Evolutionary conservation across 1,139 yeast species (phyloP).

Genomic region (Lodderomyces metapsilosis): DNA sequence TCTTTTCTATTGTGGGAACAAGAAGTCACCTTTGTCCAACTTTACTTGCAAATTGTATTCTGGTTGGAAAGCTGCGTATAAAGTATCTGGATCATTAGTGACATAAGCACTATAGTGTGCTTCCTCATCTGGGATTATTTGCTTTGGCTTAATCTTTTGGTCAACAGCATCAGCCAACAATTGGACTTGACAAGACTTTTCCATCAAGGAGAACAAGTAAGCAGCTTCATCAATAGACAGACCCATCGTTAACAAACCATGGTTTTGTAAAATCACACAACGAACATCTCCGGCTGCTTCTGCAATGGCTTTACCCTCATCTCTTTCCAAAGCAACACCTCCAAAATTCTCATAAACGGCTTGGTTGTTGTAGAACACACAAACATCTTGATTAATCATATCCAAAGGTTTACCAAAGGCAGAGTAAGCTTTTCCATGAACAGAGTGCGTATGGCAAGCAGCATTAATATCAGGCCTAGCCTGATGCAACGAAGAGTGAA

Average conservation of each 20-base stretch:
- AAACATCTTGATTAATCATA: slow-evolving; percentile 77
- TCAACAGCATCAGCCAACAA: slow-evolving; percentile 42
- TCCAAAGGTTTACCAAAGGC: slow-evolving; percentile 67
- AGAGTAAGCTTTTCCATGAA: slow-evolving; percentile 71
- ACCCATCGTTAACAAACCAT: slow-evolving; percentile 75
- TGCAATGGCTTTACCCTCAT: slow-evolving; percentile 69
- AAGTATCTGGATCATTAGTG: slow-evolving; percentile 58
- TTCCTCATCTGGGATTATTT: slow-evolving; percentile 50
- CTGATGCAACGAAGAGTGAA: slow-evolving; percentile 72
- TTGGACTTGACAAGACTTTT: slow-evolving; percentile 69
- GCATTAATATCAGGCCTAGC: slow-evolving; percentile 79
- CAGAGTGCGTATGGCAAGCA: slow-evolving; percentile 78
- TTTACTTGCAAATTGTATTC: slow-evolving; percentile 25
- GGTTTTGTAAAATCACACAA: slow-evolving; percentile 69
- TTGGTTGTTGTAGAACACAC: slow-evolving; percentile 63
- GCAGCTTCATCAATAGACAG: slow-evolving; percentile 81
- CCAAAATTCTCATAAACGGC: slow-evolving; percentile 69
- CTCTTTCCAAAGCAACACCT: slow-evolving; percentile 71
- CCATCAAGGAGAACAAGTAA: slow-evolving; percentile 63
- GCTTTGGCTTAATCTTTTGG: slow-evolving; percentile 20
- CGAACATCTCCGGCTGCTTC: slow-evolving; percentile 62
- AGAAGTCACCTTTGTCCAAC: slow-evolving; percentile 10
- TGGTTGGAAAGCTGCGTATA: slow-evolving; percentile 68
- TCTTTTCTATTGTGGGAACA: not conserved
- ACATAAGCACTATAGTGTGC: slow-evolving; percentile 64